A percentile compares a stretch with the other conserved stretches of the same genome.
These are phyloP conservation scores for Taiozyma sp. DNA, from an alignment of 1,139 yeast genomes.

Conservation along the genomic window DNA sequence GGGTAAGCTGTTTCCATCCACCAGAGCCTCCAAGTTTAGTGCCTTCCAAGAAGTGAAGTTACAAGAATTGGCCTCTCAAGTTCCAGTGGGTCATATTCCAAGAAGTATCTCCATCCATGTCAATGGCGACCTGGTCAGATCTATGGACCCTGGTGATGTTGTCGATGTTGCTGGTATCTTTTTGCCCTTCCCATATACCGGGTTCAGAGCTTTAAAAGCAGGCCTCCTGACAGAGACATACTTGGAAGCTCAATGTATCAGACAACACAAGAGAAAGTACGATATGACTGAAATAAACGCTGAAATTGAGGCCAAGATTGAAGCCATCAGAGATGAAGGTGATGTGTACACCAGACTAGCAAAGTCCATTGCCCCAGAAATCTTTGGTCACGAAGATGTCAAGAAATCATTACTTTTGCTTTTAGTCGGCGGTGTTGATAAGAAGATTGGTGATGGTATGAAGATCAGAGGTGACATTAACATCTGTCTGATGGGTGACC, in stretches of 20 bases:
- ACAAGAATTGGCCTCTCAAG: conserved; percentile 94
- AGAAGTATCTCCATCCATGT: conserved; percentile 80
- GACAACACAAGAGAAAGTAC: conserved; percentile 87
- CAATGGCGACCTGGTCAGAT: conserved; percentile 84
- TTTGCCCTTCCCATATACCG: conserved; percentile 93
- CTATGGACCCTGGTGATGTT: conserved; percentile 89
- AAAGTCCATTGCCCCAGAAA: conserved; percentile 94
- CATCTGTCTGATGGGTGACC: conserved; percentile 97
- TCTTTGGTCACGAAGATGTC: conserved; percentile 89
- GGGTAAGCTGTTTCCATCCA: conserved; percentile 89
- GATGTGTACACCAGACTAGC: conserved; percentile 79
- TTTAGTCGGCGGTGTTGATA: conserved; percentile 93
- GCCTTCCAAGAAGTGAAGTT: conserved; percentile 94
- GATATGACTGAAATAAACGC: conserved; percentile 58
- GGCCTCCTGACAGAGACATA: conserved; percentile 94
- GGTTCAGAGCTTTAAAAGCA: conserved; percentile 86
- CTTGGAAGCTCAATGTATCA: conserved; percentile 80
- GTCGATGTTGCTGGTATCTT: conserved; percentile 92
- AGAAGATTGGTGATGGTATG: conserved; percentile 94
- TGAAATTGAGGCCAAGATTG: conserved; percentile 52
- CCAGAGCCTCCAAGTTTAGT: conserved; percentile 92
- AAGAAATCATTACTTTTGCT: conserved; percentile 84
- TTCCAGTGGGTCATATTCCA: conserved; percentile 97
- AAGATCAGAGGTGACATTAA: conserved; percentile 97
- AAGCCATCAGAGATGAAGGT: conserved; percentile 51